phyloP scores from a whole-genome alignment of 331 rosid species.

The Prunus yedoensis region DNA sequence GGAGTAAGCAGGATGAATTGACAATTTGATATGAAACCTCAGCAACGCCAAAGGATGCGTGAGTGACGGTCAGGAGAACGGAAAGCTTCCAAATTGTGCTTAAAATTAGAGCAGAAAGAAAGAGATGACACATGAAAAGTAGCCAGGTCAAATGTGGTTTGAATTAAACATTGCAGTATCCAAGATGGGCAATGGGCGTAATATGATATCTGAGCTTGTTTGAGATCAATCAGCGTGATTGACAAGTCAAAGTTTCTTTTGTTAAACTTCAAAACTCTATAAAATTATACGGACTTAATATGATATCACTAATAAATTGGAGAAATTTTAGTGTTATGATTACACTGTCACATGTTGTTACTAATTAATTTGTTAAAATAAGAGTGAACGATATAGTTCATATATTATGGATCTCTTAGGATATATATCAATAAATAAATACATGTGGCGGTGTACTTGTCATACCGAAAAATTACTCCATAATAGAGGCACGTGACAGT shows the following conservation, averaged over 20 bases:
- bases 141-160: not conserved
- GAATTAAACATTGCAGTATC: not conserved
- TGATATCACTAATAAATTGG: too few species aligned
- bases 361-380: too few species aligned
- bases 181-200: not conserved
- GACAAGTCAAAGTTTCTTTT: not conserved
- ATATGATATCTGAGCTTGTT: not conserved
- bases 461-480: too few species aligned
- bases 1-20: not conserved
- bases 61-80: conserved; percentile 3
- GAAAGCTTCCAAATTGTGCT: not conserved
- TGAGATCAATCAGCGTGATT: not conserved
- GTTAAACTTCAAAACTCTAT: not conserved
- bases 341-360: too few species aligned
- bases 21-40: not conserved
- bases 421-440: too few species aligned
- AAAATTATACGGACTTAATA: not conserved
- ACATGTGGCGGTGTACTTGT: too few species aligned
- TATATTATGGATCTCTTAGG: too few species aligned
- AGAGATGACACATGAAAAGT: not conserved
- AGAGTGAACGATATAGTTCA: too few species aligned
- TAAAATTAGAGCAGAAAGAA: not conserved
- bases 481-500: too few species aligned
- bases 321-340: too few species aligned
- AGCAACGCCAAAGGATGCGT: not conserved